A percentile compares a stretch with the other conserved stretches of the same genome.
These are phyloP conservation scores for Saccharomycopsis sp. DNA, from an alignment of 805 yeast species.

Conservation along the genomic window DNA sequence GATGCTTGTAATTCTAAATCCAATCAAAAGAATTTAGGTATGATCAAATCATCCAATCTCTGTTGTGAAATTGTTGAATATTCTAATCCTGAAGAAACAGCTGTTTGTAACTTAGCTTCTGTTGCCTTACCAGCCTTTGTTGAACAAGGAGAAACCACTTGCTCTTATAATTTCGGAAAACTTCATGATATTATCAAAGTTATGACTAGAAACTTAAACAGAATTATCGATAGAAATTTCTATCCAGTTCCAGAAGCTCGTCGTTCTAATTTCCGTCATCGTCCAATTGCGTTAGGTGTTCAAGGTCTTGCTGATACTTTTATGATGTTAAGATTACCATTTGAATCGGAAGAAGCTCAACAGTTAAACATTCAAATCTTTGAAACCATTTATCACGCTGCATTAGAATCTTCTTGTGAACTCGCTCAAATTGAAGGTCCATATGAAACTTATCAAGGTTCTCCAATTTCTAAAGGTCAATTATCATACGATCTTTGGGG, in stretches of 20 bases:
- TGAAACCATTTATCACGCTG: conserved; percentile 93
- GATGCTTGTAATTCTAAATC: conserved; percentile 83
- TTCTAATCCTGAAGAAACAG: conserved; percentile 85
- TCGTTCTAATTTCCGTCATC: conserved; percentile 64
- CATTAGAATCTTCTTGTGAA: conserved; percentile 80
- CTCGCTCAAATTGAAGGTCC: conserved; percentile 60
- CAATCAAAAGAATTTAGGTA: conserved; percentile 87
- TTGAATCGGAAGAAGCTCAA: conserved; percentile 74
- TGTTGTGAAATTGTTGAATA: conserved; percentile 94
- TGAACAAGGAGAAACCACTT: conserved; percentile 33
- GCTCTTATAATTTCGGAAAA: conserved; percentile 57
- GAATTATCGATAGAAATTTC: conserved; percentile 71
- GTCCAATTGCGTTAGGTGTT: conserved; percentile 97
- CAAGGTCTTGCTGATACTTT: conserved; percentile 93
- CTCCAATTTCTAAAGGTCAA: conserved; percentile 81
- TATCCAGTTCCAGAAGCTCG: conserved; percentile 79
- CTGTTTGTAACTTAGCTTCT: conserved; percentile 92
- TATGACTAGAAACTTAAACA: conserved; percentile 67
- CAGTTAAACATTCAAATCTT: conserved; percentile 73
- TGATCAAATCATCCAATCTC: conserved; percentile 84
- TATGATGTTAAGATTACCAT: conserved; percentile 70
- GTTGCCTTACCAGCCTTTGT: conserved; percentile 79
- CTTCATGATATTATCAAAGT: conserved; percentile 73
- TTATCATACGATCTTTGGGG: conserved; percentile 88
- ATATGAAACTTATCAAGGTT: conserved; percentile 67